phyloP scores from a whole-genome alignment of 2,329 filamentous ascomycete genomes.

The Septoria petroselini region DNA sequence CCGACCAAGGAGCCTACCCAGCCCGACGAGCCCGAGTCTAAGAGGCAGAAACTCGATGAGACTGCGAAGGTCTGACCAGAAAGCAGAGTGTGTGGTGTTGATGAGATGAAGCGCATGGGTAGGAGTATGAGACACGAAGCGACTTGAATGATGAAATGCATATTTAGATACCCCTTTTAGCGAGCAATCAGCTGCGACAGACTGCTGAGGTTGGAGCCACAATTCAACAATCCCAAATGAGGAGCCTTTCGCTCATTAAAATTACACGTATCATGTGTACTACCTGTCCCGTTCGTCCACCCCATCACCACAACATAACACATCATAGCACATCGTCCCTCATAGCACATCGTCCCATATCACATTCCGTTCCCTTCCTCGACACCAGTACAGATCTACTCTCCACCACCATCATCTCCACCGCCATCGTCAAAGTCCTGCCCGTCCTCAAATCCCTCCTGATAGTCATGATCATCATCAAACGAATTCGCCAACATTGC shows the following conservation, averaged over 20 bases:
- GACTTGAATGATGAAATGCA: neutral
- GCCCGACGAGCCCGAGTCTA: slow-evolving; percentile 45
- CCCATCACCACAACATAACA: no score
- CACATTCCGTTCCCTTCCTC: no score
- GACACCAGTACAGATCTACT: no score
- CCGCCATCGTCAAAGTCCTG: slow-evolving; percentile 38
- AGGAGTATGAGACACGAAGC: neutral
- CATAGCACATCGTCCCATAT: no score
- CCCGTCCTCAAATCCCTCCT: slow-evolving; percentile 35
- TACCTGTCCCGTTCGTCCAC: no score
- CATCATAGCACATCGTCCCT: no score
- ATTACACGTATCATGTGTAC: no score
- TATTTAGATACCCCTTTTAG: slow-evolving; percentile 13
- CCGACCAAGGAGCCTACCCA: slow-evolving; percentile 48
- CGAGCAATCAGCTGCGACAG: neutral
- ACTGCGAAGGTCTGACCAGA: slow-evolving; percentile 13
- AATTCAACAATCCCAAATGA: no score
- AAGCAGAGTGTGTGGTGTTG: neutral
- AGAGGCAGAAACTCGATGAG: slow-evolving; percentile 46
- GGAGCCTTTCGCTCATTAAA: no score
- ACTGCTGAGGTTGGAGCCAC: no score
- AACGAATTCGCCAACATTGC: slow-evolving; percentile 63
- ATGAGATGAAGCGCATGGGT: neutral
- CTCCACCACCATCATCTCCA: slow-evolving; percentile 39
- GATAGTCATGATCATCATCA: slow-evolving; percentile 55